Base-by-base conservation (phyloP, 192 early-diverging fungal genomes). In the Linnemannia exigua region DNA sequence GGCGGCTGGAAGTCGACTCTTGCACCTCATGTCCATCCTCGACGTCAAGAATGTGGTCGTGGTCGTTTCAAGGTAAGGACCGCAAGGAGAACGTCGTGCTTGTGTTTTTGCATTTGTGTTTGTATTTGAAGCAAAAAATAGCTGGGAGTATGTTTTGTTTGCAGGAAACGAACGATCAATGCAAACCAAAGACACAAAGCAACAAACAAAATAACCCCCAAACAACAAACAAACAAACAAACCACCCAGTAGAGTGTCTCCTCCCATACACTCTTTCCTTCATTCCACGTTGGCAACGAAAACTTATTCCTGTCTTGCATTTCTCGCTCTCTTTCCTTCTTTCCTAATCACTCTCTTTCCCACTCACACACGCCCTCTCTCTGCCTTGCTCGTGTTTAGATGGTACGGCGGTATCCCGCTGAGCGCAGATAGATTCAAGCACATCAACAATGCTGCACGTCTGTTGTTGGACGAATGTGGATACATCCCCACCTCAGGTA, bases 341-440 rank as follows among this genome's bases (percentile, higher is more conserved):
- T 14, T 28, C 58, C 22, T 14, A 63, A 63, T 63, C 28, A 28
- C 25, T 74, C 22, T 19, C 28, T 44, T 37, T 51, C 36, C 58
- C 9, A 28, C 0, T 54, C 41, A 44, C 41, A 44, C 3, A 6
- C 41, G 3, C 41, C 20, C 28, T 58, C 37, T 41, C 33, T 41
- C 37, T 35, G 89, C 90, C 1, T 67, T 44, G 15, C 47, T 9
- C 86, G 94, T 44, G 41, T 44, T 67, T 76, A 86, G 83, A 44
- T 98, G 96, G 96, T 99, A 95, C 87, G 98, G 98, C 11, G 98
- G 98, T 52, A 94, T 95, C 12, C 92, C 93, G 22, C 77, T 97
- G 61, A 96, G 96, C 0, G 93, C 97, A 8, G 94, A 94, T 81
- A 89, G 98, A 44, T 99, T 99, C 90, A 97, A 97, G 81, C 93